Evolutionary conservation across 148 eudicot genomes (phyloP), one percentile per base, ranked within the genome.

Genomic region (Fagopyrum homotropicum): DNA sequence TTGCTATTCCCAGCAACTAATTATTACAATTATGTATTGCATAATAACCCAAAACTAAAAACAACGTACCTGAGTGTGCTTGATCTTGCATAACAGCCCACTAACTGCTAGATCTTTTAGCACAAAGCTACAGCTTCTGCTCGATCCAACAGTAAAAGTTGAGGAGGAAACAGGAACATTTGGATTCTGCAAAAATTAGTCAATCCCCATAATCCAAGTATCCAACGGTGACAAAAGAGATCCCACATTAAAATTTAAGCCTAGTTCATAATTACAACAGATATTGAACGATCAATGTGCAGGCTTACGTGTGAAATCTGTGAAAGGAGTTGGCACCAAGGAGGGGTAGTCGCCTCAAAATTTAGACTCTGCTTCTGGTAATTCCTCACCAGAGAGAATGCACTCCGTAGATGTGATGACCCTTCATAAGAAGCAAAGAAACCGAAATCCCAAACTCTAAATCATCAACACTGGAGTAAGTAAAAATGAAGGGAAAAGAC

Each of bases 251-350:
- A 63, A 61, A 2, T 10, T 55, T 55, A 55, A 55, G 19, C 17
- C 1, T n/a, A 54, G 59, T 15, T 54, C n/a, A 15, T 54, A 54
- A 15, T 49, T 8, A 49, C 12, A 54, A 54, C 14, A 54, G n/a
- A 54, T 12, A 54, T 15, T 7, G 30, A 61, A 43, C 29, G 7
- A 70, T 3, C 51, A 14, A 70, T n/a, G 11, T 5, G n/a, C 51
- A 70, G 51, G 51, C n/a, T n/a, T 63, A 90, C 97, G 91, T 87
- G 95, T 56, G 85, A 17, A 72, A 61, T 82, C 84, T 93, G 88
- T 10, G 97, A 79, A 69, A 93, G 83, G 51, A 93, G 95, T 78
- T 84, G 83, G 74, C 95, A 91, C 98, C 98, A 93, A 75, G 95
- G 97, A 10, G 86, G 79, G 9, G 81, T 2, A 12, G 85, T 55